Evolutionary conservation across 2,329 filamentous ascomycete species (phyloP).

Genomic region (Lithohypha guttulata): DNA sequence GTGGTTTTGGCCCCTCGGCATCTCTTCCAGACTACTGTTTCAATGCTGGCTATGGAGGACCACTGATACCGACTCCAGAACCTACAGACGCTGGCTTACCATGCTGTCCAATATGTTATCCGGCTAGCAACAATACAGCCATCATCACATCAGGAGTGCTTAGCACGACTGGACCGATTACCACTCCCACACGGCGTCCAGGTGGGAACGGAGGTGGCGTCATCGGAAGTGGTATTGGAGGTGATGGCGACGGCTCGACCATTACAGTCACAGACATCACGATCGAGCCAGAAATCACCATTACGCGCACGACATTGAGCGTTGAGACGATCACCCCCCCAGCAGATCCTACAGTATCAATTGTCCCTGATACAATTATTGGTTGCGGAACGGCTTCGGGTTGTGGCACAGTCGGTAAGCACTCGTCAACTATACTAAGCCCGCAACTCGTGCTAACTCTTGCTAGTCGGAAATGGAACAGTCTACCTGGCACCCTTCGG

Average conservation of each 20-base stretch:
- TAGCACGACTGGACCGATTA: slow-evolving; percentile 8
- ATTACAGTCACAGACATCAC: not conserved
- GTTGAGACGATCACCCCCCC: slow-evolving; percentile 3
- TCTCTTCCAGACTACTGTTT: slow-evolving; percentile 11
- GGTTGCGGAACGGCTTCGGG: slow-evolving; percentile 18
- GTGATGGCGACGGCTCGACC: not conserved
- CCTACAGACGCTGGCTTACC: slow-evolving; percentile 13
- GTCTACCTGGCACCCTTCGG: slow-evolving; percentile 8
- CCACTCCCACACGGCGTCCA: not conserved
- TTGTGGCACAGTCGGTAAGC: slow-evolving; percentile 17
- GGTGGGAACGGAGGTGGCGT: not conserved
- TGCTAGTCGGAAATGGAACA: slow-evolving; percentile 4
- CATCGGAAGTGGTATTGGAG: not conserved
- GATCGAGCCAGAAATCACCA: not conserved
- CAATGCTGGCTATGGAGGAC: slow-evolving; percentile 15
- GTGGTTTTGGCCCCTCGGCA: slow-evolving; percentile 6
- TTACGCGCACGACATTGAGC: not conserved
- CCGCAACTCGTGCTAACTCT: not conserved
- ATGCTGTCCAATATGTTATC: slow-evolving; percentile 16
- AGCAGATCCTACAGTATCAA: not conserved
- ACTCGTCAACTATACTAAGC: not conserved
- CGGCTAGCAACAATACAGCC: slow-evolving; percentile 11
- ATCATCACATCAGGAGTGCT: slow-evolving; percentile 16
- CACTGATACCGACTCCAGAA: slow-evolving; percentile 10
- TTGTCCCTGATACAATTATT: slow-evolving; percentile 3